Evolutionary conservation across 768 basidiomycete species (phyloP).

Genomic region (Termitomyces sp.): DNA sequence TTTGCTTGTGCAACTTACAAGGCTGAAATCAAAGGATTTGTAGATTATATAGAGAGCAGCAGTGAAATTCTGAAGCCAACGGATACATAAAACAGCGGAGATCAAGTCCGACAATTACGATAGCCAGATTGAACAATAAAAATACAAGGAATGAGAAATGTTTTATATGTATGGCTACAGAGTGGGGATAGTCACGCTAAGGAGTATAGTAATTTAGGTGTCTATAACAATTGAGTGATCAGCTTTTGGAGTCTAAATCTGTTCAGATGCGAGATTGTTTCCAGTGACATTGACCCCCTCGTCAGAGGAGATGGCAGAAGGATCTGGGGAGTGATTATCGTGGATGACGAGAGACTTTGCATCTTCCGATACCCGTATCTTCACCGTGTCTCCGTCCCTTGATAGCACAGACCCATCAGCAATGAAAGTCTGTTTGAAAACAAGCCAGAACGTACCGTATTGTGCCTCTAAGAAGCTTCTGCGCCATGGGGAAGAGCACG

Average conservation of each 20-base stretch:
- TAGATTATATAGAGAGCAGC: no score
- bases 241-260: background rate
- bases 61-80: no score
- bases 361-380: constrained; percentile 44
- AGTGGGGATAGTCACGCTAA: background rate
- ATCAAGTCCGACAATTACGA: no score
- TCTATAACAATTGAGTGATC: background rate
- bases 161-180: background rate
- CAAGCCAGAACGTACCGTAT: constrained; percentile 48
- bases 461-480: constrained; percentile 74
- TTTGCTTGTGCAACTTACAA: no score
- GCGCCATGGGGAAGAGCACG: constrained; percentile 80
- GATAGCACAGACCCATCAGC: background rate
- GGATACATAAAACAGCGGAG: no score
- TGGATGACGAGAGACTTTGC: constrained; percentile 44
- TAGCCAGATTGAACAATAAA: no score
- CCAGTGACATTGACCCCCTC: background rate
- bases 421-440: background rate
- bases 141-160: background rate
- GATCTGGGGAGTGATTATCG: constrained; percentile 61
- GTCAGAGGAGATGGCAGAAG: constrained; percentile 19
- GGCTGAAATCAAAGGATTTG: no score
- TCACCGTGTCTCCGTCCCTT: constrained; percentile 68
- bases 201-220: background rate
- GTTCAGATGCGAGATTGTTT: background rate